Evolutionary conservation across 305 asterid genomes (phyloP), one percentile per base, ranked within the genome.

Genomic region (Rubia peregrina): DNA sequence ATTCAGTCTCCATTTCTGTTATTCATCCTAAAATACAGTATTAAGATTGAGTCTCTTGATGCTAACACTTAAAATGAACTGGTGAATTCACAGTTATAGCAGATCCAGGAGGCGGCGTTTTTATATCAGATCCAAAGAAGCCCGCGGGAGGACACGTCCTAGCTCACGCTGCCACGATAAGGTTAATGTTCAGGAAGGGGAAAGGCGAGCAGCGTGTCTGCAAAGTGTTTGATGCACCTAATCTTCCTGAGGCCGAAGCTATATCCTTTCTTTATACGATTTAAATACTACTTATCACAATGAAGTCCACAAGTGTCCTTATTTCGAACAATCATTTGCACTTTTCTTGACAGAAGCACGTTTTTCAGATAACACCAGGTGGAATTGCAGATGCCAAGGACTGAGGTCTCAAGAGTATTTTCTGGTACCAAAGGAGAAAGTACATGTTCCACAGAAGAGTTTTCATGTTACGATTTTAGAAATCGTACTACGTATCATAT

Each of bases 151-250:
- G 98, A 19, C 98, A 91, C 75, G 98, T 93, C 67, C 88, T 93
- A 75, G 98, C 98, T 73, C 98, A 93, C 78, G 97, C 98, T 79
- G 95, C 96, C 73, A 93, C 98, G 53, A 82, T 93, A 79, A 74
- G 96, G 75, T 86, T 93, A 41, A 93, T 94, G 99, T 94, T 94
- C 88, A 85, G 99, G 91, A 94, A 94, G 79, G 97, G 99, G 73
- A 94, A 91, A 88, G 99, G 96, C 26, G 99, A 94, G 77, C 99
- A 94, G 75, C 96, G 97, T 13, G 96, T 93, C 76, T 93, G 97
- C 91, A 93, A 90, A 83, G 96, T 90, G 77, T 90, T 85, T 33
- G 98, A 93, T 73, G 97, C 98, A 62, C 98, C 98, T 12, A 93
- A 93, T 85, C 98, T 90, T 71, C 97, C 98, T 0, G 98, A 93